Conservation (phyloP, 2,329 filamentous ascomycete genomes). For the Sporothrix brunneoviolacea region DNA sequence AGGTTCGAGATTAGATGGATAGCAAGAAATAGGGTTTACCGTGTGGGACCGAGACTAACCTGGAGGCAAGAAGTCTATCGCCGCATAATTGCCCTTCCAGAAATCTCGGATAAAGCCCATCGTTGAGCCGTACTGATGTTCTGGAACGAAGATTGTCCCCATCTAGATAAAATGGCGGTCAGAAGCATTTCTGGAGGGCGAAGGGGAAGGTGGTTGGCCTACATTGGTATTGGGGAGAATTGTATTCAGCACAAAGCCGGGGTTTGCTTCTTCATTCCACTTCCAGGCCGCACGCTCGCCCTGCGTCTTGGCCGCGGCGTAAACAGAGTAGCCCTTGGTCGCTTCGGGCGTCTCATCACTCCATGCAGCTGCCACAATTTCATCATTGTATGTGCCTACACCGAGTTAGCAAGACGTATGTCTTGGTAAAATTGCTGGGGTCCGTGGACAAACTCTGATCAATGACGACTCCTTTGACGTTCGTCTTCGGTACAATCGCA, state of each 20-base stretch:
- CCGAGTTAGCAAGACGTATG: constrained; percentile 15
- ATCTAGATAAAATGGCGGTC: neutral
- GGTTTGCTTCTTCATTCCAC: constrained; percentile 14
- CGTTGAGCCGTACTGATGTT: constrained; percentile 1
- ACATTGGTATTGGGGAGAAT: constrained; percentile 9
- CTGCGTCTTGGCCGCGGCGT: constrained; percentile 17
- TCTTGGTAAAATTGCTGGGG: neutral
- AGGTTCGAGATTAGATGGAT: neutral
- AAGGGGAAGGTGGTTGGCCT: too few relatives aligned
- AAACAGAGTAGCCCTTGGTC: constrained; percentile 5
- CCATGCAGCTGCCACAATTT: too few relatives aligned
- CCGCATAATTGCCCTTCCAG: neutral
- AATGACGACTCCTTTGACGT: constrained; percentile 16
- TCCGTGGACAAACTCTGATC: neutral
- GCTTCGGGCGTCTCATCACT: neutral
- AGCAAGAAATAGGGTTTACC: neutral
- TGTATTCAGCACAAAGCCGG: constrained; percentile 19
- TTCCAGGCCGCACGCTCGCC: constrained; percentile 17
- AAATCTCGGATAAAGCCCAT: constrained; percentile 5
- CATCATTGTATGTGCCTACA: too few relatives aligned
- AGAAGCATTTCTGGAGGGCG: neutral
- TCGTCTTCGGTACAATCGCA: constrained; percentile 18
- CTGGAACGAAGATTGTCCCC: constrained; percentile 1
- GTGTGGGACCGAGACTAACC: too few relatives aligned
- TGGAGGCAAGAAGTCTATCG: neutral